Evolutionary conservation across 192 early-diverging fungal species (phyloP).

Genomic region (Podila horticola): DNA sequence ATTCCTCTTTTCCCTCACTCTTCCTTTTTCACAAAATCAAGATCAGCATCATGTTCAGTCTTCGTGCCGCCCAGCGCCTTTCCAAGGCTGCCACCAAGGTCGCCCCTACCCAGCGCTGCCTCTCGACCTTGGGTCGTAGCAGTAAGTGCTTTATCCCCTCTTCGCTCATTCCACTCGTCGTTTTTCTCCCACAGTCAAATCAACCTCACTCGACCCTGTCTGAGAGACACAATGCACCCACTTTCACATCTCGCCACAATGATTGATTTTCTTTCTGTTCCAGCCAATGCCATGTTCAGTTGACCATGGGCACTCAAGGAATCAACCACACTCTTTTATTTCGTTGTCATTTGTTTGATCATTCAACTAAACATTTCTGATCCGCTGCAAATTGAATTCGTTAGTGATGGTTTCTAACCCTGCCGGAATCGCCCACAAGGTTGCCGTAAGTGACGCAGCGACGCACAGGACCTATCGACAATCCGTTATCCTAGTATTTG

Average conservation of each 20-base stretch:
- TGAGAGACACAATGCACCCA: not conserved
- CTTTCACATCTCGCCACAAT: not conserved
- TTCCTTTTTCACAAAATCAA: slow-evolving; percentile 6
- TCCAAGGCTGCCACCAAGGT: slow-evolving; percentile 38
- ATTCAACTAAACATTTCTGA: not conserved
- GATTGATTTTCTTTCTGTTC: not conserved
- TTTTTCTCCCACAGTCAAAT: too few relatives aligned
- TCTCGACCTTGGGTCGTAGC: slow-evolving; percentile 53
- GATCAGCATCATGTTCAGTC: slow-evolving; percentile 36
- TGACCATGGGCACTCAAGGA: too few relatives aligned
- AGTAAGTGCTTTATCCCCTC: slow-evolving; percentile 24
- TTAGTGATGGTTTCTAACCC: slow-evolving; percentile 52
- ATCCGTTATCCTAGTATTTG: not conserved
- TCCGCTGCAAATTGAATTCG: not conserved
- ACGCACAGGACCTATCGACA: too few relatives aligned
- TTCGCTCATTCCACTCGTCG: not conserved
- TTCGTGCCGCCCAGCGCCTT: slow-evolving; percentile 47
- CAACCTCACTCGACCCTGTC: too few relatives aligned
- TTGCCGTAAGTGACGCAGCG: slow-evolving; percentile 31
- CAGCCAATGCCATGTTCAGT: not conserved
- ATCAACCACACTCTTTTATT: not conserved
- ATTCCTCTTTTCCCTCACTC: not conserved
- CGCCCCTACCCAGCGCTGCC: slow-evolving; percentile 49
- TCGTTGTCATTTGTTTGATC: not conserved
- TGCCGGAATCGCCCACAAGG: slow-evolving; percentile 40